These are phyloP conservation scores for Aspergillus calidoustus DNA, from an alignment of 2,329 filamentous ascomycete genomes.

Conservation along the genomic window DNA sequence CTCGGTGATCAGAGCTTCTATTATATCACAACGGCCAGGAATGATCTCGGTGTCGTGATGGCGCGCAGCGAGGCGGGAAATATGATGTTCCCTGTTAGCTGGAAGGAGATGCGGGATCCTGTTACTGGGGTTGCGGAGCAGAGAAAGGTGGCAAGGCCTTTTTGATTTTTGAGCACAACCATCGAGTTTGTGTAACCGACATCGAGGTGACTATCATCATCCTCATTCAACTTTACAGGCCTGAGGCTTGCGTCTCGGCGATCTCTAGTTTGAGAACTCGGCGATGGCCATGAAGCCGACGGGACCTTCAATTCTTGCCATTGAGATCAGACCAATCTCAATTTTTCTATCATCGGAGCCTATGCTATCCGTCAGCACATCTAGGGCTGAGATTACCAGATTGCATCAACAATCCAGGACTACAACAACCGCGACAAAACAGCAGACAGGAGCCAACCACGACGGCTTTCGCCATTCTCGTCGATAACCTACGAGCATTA, in stretches of 20 bases:
- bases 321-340: background rate
- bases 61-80: conserved; percentile 86
- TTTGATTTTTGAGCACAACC: conserved; percentile 55
- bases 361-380: background rate
- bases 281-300: background rate
- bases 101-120: conserved; percentile 91
- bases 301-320: background rate
- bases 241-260: background rate
- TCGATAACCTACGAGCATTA: too few species aligned
- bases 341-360: background rate
- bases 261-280: background rate
- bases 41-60: conserved; percentile 92
- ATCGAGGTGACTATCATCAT: background rate
- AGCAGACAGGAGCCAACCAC: background rate
- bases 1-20: conserved; percentile 94
- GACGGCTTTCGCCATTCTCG: background rate
- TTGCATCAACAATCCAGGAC: background rate
- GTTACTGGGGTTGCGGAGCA: conserved; percentile 75
- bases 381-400: background rate
- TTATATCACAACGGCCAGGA: conserved; percentile 89
- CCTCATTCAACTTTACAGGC: background rate
- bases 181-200: conserved; percentile 3
- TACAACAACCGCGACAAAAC: background rate
- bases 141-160: conserved; percentile 93
- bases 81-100: conserved; percentile 89